Base-by-base conservation (phyloP, 345 rosid genomes). In the Gossypium australe region DNA sequence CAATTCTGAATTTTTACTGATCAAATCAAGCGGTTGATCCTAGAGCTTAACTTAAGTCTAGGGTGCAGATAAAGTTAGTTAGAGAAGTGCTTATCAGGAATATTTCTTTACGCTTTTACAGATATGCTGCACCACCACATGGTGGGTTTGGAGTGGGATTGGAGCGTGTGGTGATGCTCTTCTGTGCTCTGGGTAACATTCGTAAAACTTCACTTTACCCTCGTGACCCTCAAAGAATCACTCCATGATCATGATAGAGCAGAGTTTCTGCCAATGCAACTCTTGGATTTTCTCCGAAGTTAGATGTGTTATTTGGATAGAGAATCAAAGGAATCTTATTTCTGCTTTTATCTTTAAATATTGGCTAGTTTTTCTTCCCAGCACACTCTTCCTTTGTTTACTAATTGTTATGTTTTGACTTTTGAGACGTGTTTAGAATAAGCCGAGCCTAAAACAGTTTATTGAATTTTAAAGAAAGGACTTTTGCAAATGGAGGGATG, bases 141-240 rank as follows among this genome's bases (percentile, higher is more conserved):
- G 98, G 97, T n/a, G 97, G 98, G 9, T 93, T 94, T 27, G 97
- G 76, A 25, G 76, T 73, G 6, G 76, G 76, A 59, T 52, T 73
- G 67, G 98, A 94, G 81, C 88, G 97, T 11, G 96, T 92, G 60
- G 93, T 94, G 9, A 94, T 94, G 98, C 87, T 92, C 12, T 94
- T 89, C 79, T 91, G 90, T 27, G 96, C 87, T 7, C 85, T 89
- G 66, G 89, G 91, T 43, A 89, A 92, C 85, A 91, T 94, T 68
- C 85, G 96, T 45, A 91, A 89, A 75, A 83, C 93, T 24, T 94
- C 98, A 0, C 92, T 92, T 27, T 92, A 75, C 93, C 99, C 98
- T 22, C 97, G 92, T 25, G 98, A 92, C 76, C 94, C 97, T 2
- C 88, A 65, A 6, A 89, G 97, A 84, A 60, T 94, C 24, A 85